A percentile compares a stretch with the other conserved stretches of the same genome.
phyloP scores from a whole-genome alignment of 2,329 filamentous ascomycete species.

The Rachicladosporium sp. region DNA sequence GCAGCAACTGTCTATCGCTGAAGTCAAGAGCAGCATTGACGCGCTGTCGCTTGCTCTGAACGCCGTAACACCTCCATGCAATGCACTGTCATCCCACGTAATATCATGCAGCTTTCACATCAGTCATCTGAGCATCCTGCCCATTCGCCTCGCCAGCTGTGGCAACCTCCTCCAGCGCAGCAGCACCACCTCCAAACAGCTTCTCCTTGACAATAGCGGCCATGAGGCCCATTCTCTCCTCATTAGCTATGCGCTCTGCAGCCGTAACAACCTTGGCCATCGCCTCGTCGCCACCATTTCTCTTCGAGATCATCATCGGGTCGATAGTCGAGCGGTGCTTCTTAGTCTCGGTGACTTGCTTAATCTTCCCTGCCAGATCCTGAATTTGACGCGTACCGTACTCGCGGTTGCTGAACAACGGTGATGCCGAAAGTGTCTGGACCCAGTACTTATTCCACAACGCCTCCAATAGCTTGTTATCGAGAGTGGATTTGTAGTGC shows the following conservation, averaged over 20 bases:
- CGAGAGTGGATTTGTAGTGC: slow-evolving; percentile 87
- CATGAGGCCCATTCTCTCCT: slow-evolving; percentile 51
- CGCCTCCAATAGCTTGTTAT: slow-evolving; percentile 71
- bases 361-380: slow-evolving; percentile 74
- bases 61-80: not conserved
- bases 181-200: slow-evolving; percentile 35
- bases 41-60: slow-evolving; percentile 4
- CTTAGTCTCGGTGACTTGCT: slow-evolving; percentile 26
- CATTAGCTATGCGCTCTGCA: slow-evolving; percentile 48
- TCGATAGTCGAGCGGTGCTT: slow-evolving; percentile 15
- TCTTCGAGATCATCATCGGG: slow-evolving; percentile 15
- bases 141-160: slow-evolving; percentile 11
- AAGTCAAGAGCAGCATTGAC: slow-evolving; percentile 3
- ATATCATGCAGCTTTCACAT: slow-evolving; percentile 10
- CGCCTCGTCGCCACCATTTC: slow-evolving; percentile 31
- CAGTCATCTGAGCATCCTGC: slow-evolving; percentile 19
- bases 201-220: slow-evolving; percentile 51
- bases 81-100: not conserved
- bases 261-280: slow-evolving; percentile 50
- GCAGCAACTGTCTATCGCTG: no score
- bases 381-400: slow-evolving; percentile 86
- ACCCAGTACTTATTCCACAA: slow-evolving; percentile 99
- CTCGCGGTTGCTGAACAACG: slow-evolving; percentile 82
- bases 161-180: slow-evolving; percentile 7
- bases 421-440: slow-evolving; percentile 82